Percentiles rank a stretch among this genome's conserved stretches.
Evolutionary conservation across 148 eudicot species (phyloP).

Genomic region (Beta vulgaris): DNA sequence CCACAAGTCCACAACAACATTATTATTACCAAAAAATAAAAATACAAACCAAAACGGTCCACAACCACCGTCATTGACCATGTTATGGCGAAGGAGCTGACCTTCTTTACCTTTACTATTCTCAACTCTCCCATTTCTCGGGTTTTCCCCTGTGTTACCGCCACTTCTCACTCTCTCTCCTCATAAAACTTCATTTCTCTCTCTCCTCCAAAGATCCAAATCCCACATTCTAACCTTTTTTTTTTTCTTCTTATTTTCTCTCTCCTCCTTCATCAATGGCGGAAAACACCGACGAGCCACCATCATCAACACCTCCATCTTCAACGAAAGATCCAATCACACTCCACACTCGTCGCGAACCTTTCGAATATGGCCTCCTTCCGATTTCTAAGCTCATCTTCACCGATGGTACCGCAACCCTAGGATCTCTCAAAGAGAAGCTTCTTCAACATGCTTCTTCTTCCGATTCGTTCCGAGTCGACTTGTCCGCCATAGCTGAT

Average conservation of each 20-base stretch:
- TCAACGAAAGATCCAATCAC: conserved; percentile 31
- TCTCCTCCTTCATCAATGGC: conserved; percentile 28
- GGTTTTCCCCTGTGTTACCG: conserved; percentile 4
- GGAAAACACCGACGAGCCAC: conserved; percentile 29
- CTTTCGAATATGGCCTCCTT: conserved; percentile 90
- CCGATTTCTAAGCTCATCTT: conserved; percentile 90
- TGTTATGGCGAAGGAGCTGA: conserved; percentile 18
- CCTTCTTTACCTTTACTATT: background rate
- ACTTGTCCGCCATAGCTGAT: conserved; percentile 45
- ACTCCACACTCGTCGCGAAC: conserved; percentile 77
- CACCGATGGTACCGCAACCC: conserved; percentile 61
- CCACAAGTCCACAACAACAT: too few species aligned
- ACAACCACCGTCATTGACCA: conserved; percentile 3
- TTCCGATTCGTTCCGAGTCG: conserved; percentile 33
- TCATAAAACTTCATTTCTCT: background rate
- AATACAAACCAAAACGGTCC: too few species aligned
- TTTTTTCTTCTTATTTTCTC: conserved; percentile 7
- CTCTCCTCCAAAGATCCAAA: background rate
- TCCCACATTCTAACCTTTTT: background rate
- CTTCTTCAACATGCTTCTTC: conserved; percentile 37
- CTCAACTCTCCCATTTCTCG: background rate
- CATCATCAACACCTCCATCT: conserved; percentile 19
- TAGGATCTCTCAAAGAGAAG: conserved; percentile 50
- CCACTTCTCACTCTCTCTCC: conserved; percentile 17
- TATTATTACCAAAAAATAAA: too few species aligned